Conservation (phyloP, 257 asterid species). For the Ehretia macrophylla region DNA sequence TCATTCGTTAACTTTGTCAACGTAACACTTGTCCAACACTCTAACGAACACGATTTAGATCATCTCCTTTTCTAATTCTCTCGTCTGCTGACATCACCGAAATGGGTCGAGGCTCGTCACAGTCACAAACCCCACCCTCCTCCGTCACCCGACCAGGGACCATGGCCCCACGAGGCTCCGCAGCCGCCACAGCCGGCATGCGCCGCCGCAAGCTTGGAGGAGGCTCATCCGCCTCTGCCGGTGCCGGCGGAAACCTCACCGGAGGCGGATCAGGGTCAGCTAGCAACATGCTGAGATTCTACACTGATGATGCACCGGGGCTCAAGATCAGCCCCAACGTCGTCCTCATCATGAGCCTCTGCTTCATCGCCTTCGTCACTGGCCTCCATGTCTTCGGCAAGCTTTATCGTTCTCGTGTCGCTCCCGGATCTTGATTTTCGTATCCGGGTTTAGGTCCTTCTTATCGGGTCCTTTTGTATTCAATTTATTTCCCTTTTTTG, state of each 20-base stretch:
- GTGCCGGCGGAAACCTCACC: conserved; percentile 10
- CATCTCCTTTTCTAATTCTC: too few relatives aligned
- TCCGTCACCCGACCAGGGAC: conserved; percentile 40
- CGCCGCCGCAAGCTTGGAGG: conserved; percentile 49
- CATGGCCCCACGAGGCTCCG: conserved; percentile 47
- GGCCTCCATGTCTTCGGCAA: conserved; percentile 61
- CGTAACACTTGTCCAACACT: neutral
- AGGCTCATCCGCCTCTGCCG: conserved; percentile 18
- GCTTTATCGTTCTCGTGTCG: conserved; percentile 43
- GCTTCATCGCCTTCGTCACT: conserved; percentile 67
- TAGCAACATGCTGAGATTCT: conserved; percentile 60
- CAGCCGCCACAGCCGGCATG: conserved; percentile 59
- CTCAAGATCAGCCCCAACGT: conserved; percentile 58
- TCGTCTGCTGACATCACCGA: neutral
- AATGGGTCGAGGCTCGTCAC: conserved; percentile 58
- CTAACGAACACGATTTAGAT: too few relatives aligned
- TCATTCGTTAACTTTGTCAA: too few relatives aligned
- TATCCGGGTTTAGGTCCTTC: neutral
- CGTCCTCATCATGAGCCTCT: conserved; percentile 62
- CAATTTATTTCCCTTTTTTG: too few relatives aligned
- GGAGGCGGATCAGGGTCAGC: conserved; percentile 22
- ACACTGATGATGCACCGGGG: conserved; percentile 68
- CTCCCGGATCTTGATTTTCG: conserved; percentile 19
- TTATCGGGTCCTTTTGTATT: neutral
- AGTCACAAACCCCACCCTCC: conserved; percentile 48